Percentiles rank a stretch among this genome's conserved stretches.
phyloP scores from a whole-genome alignment of 192 early-diverging fungal genomes.

The Podochytrium sp. region DNA sequence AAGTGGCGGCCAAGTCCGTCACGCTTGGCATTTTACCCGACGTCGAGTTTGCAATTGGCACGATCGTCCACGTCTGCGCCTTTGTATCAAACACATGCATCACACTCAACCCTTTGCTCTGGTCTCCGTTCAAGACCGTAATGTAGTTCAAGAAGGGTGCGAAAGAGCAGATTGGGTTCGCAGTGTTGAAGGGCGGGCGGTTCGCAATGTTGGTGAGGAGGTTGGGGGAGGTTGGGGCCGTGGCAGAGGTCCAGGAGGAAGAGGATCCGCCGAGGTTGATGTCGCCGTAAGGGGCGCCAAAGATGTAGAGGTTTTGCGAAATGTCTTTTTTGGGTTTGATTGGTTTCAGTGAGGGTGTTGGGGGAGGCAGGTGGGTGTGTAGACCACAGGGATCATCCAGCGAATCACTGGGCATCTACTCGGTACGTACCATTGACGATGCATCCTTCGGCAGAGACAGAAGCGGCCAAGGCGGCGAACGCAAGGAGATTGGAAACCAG shows the following conservation, averaged over 20 bases:
- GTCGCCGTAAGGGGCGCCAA: conserved; percentile 25
- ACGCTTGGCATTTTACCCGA: background rate
- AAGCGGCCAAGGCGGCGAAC: too few species aligned
- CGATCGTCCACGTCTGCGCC: background rate
- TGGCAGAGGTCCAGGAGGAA: conserved; percentile 4
- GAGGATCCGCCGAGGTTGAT: conserved; percentile 14
- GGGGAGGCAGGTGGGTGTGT: background rate
- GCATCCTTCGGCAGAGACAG: background rate
- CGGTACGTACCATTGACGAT: background rate
- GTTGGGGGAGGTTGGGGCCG: background rate
- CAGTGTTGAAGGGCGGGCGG: conserved; percentile 19
- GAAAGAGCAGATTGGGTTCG: conserved; percentile 15
- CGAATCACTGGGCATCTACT: too few species aligned
- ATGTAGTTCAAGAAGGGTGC: conserved; percentile 10
- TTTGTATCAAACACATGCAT: conserved; percentile 10
- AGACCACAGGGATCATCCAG: background rate
- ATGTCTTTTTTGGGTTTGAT: conserved; percentile 1
- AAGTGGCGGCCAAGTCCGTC: background rate
- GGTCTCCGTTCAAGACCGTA: conserved; percentile 13
- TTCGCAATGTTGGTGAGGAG: conserved; percentile 10
- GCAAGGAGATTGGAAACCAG: too few species aligned
- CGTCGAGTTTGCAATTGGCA: background rate
- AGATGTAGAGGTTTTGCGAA: conserved; percentile 7
- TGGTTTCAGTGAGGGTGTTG: too few species aligned
- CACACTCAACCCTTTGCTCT: background rate